Base-by-base conservation (phyloP, 129 eudicot species). In the Tagetes erecta region DNA sequence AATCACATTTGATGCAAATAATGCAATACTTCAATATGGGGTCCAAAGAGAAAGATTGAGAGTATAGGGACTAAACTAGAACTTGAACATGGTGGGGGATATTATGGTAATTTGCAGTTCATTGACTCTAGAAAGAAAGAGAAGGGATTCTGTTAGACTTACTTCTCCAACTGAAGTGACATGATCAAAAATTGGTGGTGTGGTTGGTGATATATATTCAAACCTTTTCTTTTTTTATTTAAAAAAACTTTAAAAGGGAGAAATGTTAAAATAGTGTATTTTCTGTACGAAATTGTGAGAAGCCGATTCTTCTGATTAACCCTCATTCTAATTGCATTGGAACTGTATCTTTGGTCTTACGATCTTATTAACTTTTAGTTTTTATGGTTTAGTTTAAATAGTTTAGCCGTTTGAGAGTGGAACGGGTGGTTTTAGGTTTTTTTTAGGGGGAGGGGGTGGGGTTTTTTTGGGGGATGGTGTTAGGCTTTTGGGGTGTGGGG, bases 161-260 rank as follows among this genome's bases (percentile, higher is more conserved):
- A 87, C 92, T 87, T 85, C 84, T 83, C 91, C 67, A 84, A 85
- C 96, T 79, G 84, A 83, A 81, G 75, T 83, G 89, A 84, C 86
- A 84, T 86, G 78, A 72, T 35, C 74, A 64, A 79, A 79, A 73
- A 64, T 53, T 72, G 78, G 83, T 83, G 84, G 88, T 83, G 90
- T 76, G 87, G 85, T 90, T 85, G 89, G 91, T 79, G 80, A 44
- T 79, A 50, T 53, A 45, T 44, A 71, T 74, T 70, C 42, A 53
- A 63, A 64, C 27, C 55, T 41, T 11, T 33, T 8, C 1, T 2
- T 59, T 33, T 4, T 5, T 2, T 33, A 7, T 45, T 10, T 67
- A 7, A 52, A 40, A 1, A 40, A 38, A 52, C n/a, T 20, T 20
- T 20, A 20, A 20, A 20, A 0, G 0, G 27, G 27, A 20, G 27